A percentile compares a stretch with the other conserved stretches of the same genome.
These are phyloP conservation scores for Neonectria faginata DNA, from an alignment of 2,329 filamentous ascomycete species.

Conservation along the genomic window DNA sequence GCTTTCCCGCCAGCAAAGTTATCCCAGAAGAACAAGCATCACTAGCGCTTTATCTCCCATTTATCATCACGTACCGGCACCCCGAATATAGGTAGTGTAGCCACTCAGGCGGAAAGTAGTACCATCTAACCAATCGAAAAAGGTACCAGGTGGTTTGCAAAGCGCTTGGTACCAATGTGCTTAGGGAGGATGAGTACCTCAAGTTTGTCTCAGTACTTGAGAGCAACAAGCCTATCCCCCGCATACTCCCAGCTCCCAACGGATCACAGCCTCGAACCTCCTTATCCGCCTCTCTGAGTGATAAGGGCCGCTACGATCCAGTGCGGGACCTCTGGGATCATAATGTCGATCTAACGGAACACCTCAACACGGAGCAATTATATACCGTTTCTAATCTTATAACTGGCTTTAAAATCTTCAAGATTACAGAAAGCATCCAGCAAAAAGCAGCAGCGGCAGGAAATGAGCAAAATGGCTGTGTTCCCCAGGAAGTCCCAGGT, in stretches of 20 bases:
- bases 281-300: too few species aligned
- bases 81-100: conserved; percentile 2
- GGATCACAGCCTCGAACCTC: neutral
- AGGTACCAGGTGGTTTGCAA: neutral
- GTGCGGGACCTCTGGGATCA: conserved; percentile 5
- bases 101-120: neutral
- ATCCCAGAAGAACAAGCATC: neutral
- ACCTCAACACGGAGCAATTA: neutral
- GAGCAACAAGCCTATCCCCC: neutral
- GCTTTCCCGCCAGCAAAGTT: too few species aligned
- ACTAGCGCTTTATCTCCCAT: conserved; percentile 13
- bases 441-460: neutral
- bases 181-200: neutral
- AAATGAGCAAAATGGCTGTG: conserved; percentile 4
- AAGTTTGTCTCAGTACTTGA: conserved; percentile 13
- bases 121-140: too few species aligned
- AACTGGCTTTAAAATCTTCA: conserved; percentile 15
- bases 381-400: conserved; percentile 5
- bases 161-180: conserved; percentile 2
- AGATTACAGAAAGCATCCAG: neutral
- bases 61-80: conserved; percentile 10
- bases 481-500: neutral
- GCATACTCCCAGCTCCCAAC: neutral
- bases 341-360: neutral
- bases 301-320: conserved; percentile 2